These are phyloP conservation scores for Artomyces pyxidatus DNA, from an alignment of 768 basidiomycete species.

Conservation along the genomic window DNA sequence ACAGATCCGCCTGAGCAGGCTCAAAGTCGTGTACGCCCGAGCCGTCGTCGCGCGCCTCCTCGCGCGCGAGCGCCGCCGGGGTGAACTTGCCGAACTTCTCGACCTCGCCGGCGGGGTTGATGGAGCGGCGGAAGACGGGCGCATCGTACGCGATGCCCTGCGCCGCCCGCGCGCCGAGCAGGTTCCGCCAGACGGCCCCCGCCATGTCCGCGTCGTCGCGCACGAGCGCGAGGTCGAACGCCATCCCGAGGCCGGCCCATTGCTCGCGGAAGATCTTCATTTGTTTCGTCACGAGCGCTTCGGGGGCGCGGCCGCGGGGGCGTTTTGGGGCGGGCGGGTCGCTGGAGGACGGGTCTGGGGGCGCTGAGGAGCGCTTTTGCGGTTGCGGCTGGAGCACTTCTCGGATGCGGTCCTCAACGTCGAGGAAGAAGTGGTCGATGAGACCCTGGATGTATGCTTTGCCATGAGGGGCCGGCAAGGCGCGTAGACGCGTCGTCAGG, in stretches of 20 bases:
- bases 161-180: slow-evolving; percentile 80
- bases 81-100: slow-evolving; percentile 53
- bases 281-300: slow-evolving; percentile 73
- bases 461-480: slow-evolving; percentile 63
- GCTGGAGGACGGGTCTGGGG: slow-evolving; percentile 21
- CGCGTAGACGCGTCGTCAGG: slow-evolving; percentile 79
- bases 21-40: slow-evolving; percentile 69
- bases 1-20: slow-evolving; percentile 51
- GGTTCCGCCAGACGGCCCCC: slow-evolving; percentile 83
- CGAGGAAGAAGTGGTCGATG: slow-evolving; percentile 92
- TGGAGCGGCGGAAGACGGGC: slow-evolving; percentile 44
- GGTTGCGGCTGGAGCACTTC: slow-evolving; percentile 38
- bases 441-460: slow-evolving; percentile 68
- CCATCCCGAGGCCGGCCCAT: slow-evolving; percentile 75
- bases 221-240: slow-evolving; percentile 72
- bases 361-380: slow-evolving; percentile 17
- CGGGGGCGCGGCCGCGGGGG: slow-evolving; percentile 48
- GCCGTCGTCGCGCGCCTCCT: slow-evolving; percentile 55
- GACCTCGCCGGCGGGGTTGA: slow-evolving; percentile 64
- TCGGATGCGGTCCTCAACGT: slow-evolving; percentile 86
- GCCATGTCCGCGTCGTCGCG: slow-evolving; percentile 75
- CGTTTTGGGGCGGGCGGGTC: slow-evolving; percentile 12
- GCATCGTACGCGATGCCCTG: slow-evolving; percentile 44
- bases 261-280: slow-evolving; percentile 92
- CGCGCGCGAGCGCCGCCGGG: slow-evolving; percentile 33